These are phyloP conservation scores for Epithele typhae DNA, from an alignment of 768 basidiomycete species.

Conservation along the genomic window DNA sequence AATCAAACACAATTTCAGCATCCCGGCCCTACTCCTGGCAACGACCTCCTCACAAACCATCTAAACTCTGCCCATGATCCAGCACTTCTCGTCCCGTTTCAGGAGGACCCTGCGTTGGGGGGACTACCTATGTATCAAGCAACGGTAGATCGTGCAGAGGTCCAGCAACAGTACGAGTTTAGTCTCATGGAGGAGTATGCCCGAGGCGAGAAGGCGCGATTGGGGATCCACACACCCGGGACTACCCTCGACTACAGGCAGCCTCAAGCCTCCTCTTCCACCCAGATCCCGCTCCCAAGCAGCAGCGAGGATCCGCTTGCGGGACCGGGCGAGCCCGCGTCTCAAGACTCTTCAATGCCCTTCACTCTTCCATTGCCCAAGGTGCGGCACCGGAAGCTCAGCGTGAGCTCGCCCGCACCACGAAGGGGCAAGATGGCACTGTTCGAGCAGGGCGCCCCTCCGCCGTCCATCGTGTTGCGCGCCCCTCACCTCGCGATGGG, in stretches of 20 bases:
- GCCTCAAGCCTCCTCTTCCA: slow-evolving; percentile 13
- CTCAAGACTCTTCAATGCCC: slow-evolving; percentile 12
- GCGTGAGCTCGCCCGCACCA: slow-evolving; percentile 72
- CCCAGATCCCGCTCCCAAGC: slow-evolving; percentile 7
- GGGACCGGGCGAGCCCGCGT: slow-evolving; percentile 7
- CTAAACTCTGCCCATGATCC: slow-evolving; percentile 41
- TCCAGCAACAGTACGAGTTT: slow-evolving; percentile 71
- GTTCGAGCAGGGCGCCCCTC: slow-evolving; percentile 59
- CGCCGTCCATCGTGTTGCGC: slow-evolving; percentile 40
- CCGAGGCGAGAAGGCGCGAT: slow-evolving; percentile 54
- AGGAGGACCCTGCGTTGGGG: slow-evolving; percentile 30
- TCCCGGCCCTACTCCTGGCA: slow-evolving; percentile 28
- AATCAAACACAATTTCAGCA: slow-evolving; percentile 17
- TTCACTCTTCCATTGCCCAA: slow-evolving; percentile 29
- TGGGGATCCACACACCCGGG: slow-evolving; percentile 52
- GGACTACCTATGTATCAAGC: slow-evolving; percentile 70
- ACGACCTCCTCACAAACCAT: slow-evolving; percentile 34
- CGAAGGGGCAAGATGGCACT: slow-evolving; percentile 84
- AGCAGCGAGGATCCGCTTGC: slow-evolving; percentile 2
- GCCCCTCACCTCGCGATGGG: slow-evolving; percentile 21
- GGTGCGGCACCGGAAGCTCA: slow-evolving; percentile 79
- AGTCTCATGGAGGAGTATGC: slow-evolving; percentile 74
- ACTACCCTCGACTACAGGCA: slow-evolving; percentile 10
- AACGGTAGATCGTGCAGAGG: slow-evolving; percentile 30
- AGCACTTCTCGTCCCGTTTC: slow-evolving; percentile 18